Conservation (phyloP, 2,329 filamentous ascomycete genomes). For the Ceratocystis harringtonii region DNA sequence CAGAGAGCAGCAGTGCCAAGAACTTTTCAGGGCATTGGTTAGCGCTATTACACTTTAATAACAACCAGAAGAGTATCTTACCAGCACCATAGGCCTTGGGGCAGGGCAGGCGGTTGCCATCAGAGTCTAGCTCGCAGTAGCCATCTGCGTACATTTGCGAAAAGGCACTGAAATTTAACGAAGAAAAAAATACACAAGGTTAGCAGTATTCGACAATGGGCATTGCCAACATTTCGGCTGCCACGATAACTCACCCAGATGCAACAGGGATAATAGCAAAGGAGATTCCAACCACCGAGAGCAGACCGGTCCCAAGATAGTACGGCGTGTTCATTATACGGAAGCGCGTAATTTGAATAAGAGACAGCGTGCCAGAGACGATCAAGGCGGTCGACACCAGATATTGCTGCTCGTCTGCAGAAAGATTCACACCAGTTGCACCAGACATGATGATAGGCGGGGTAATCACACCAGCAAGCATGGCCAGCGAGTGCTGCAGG, state of each 20-base stretch:
- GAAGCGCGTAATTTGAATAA: constrained; percentile 64
- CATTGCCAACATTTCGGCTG: not conserved
- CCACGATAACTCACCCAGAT: constrained; percentile 30
- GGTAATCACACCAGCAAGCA: constrained; percentile 62
- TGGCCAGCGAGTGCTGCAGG: constrained; percentile 64
- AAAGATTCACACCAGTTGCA: constrained; percentile 47
- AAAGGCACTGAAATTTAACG: constrained; percentile 32
- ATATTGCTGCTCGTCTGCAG: constrained; percentile 49
- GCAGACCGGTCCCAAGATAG: constrained; percentile 62
- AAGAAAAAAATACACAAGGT: not conserved
- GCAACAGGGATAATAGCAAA: constrained; percentile 65
- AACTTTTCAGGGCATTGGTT: constrained; percentile 30
- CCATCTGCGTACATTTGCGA: constrained; percentile 65
- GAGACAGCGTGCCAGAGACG: constrained; percentile 59
- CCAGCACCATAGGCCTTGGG: constrained; percentile 56
- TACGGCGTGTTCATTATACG: constrained; percentile 57
- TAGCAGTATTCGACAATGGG: not conserved
- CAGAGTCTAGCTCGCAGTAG: constrained; percentile 42
- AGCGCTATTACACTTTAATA: constrained; percentile 39
- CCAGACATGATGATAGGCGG: constrained; percentile 59
- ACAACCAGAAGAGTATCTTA: constrained; percentile 2
- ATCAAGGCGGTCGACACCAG: constrained; percentile 67
- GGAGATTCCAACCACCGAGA: constrained; percentile 66
- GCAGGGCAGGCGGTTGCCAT: constrained; percentile 55
- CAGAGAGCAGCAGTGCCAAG: constrained; percentile 54